A percentile compares a stretch with the other conserved stretches of the same genome.
Conservation (phyloP, 805 yeast genomes). For the Suhomyces pyralidae region DNA sequence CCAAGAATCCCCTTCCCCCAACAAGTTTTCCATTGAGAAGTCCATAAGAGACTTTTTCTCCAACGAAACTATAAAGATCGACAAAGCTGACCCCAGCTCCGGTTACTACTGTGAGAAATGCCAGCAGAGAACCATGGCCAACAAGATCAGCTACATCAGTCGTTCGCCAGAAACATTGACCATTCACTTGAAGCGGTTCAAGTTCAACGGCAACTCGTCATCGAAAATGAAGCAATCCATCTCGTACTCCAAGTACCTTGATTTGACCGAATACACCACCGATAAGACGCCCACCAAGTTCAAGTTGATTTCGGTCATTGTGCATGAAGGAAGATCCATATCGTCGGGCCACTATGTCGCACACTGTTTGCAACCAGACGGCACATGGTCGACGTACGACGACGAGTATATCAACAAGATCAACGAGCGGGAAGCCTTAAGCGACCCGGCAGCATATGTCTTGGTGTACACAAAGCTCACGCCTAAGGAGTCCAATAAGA, state of each 20-base stretch:
- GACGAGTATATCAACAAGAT: slow-evolving; percentile 82
- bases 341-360: slow-evolving; percentile 92
- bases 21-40: slow-evolving; percentile 63
- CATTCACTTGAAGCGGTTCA: slow-evolving; percentile 86
- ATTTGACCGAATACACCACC: slow-evolving; percentile 56
- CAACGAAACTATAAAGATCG: slow-evolving; percentile 72
- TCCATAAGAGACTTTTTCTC: slow-evolving; percentile 80
- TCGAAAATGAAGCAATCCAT: slow-evolving; percentile 88
- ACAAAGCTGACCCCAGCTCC: slow-evolving; percentile 56
- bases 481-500: slow-evolving; percentile 37
- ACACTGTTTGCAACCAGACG: slow-evolving; percentile 88
- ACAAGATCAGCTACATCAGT: slow-evolving; percentile 68
- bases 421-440: slow-evolving; percentile 67
- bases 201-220: slow-evolving; percentile 76
- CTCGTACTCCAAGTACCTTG: slow-evolving; percentile 72
- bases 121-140: slow-evolving; percentile 70
- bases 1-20: slow-evolving; percentile 1
- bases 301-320: slow-evolving; percentile 77
- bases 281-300: slow-evolving; percentile 46
- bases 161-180: slow-evolving; percentile 86
- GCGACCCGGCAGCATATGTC: slow-evolving; percentile 88
- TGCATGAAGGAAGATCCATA: slow-evolving; percentile 91
- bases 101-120: slow-evolving; percentile 91
- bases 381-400: slow-evolving; percentile 90
- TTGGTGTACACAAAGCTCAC: slow-evolving; percentile 78